phyloP scores from a whole-genome alignment of 148 eudicot species.

The Persicaria maculosa region DNA sequence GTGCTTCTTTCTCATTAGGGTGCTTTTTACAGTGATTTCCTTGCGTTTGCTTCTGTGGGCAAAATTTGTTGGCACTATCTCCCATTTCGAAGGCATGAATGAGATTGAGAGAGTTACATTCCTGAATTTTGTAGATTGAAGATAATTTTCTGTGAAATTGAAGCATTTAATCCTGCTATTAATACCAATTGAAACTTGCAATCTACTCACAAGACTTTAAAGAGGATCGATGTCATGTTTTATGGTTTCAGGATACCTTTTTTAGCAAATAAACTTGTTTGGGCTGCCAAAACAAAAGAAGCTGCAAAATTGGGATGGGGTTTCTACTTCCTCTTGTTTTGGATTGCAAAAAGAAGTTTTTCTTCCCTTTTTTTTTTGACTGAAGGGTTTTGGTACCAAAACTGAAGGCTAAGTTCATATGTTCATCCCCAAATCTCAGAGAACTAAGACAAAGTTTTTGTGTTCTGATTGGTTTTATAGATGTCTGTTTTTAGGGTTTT shows the following conservation, averaged over 20 bases:
- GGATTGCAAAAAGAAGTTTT: neutral
- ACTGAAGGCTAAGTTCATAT: neutral
- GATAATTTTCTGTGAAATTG: neutral
- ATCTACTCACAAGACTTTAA: neutral
- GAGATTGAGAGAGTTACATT: neutral
- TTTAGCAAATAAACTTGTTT: neutral
- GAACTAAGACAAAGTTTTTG: neutral
- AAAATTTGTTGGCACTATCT: neutral
- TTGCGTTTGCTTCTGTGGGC: neutral
- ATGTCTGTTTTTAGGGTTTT: conserved; percentile 8
- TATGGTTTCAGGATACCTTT: neutral
- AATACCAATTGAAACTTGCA: neutral
- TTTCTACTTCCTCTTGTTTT: neutral
- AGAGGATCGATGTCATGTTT: neutral
- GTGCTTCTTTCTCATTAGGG: neutral
- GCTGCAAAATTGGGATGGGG: neutral
- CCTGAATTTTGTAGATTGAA: neutral
- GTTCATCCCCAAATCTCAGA: neutral
- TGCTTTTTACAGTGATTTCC: neutral
- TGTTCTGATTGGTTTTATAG: conserved; percentile 3
- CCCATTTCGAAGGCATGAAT: neutral
- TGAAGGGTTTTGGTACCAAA: neutral
- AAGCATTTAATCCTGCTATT: neutral
- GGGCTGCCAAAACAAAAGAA: neutral
- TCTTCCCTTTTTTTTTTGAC: neutral